phyloP scores from a whole-genome alignment of 2,329 filamentous ascomycete species.

The Periconia sp. region DNA sequence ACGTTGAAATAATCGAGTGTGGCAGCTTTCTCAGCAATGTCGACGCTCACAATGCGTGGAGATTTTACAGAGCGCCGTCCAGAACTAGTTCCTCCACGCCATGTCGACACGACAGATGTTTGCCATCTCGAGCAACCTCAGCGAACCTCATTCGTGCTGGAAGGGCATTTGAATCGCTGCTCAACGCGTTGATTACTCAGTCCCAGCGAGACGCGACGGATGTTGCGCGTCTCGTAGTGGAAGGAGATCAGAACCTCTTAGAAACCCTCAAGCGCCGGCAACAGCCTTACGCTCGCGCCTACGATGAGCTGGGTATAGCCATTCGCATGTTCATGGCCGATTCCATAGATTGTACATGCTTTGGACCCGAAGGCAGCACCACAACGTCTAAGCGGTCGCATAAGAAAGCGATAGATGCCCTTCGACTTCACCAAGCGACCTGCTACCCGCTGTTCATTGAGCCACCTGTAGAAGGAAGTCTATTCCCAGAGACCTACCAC shows the following conservation, averaged over 20 bases:
- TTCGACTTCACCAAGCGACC: constrained; percentile 1
- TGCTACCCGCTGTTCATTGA: constrained; percentile 6
- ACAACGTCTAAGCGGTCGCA: background rate
- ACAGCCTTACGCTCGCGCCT: constrained; percentile 5
- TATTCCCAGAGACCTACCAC: constrained; percentile 1
- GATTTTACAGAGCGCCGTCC: constrained; percentile 3
- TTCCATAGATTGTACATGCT: background rate
- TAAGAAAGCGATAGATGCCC: constrained; percentile 3
- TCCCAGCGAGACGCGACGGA: constrained; percentile 1
- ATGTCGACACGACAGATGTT: constrained; percentile 1
- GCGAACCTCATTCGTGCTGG: constrained; percentile 2
- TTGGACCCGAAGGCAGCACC: background rate
- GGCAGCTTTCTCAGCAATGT: background rate
- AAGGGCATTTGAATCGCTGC: constrained; percentile 3
- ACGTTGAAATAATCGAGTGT: background rate
- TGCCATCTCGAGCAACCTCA: constrained; percentile 5
- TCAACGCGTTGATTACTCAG: constrained; percentile 4
- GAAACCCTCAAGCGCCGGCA: constrained; percentile 2
- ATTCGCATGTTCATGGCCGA: constrained; percentile 2
- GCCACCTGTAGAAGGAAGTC: constrained; percentile 1
- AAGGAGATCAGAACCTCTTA: constrained; percentile 5
- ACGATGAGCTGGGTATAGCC: constrained; percentile 1
- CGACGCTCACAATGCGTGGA: constrained; percentile 3
- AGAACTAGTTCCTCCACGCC: background rate
- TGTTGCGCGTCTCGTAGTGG: background rate